Evolutionary conservation across 78 protist species (phyloP).

Genomic region (Guillardia theta): DNA sequence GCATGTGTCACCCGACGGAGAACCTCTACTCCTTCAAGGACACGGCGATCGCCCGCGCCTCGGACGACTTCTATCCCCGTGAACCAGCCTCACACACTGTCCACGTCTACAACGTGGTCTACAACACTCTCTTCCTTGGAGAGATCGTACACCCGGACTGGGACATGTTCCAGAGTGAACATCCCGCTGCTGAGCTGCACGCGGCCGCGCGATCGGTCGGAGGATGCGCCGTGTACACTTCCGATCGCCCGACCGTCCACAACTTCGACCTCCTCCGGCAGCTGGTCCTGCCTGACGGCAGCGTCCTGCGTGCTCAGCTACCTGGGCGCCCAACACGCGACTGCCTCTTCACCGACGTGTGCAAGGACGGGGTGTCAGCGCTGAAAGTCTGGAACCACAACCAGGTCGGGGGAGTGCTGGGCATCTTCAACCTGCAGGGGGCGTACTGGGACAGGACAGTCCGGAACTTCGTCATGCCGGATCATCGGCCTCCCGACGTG

Average conservation of each 20-base stretch:
- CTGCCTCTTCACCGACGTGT: conserved; percentile 27
- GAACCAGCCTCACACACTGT: conserved; percentile 23
- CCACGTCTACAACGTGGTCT: conserved; percentile 38
- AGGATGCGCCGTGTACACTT: conserved; percentile 38
- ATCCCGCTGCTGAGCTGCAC: conserved; percentile 6
- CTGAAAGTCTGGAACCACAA: conserved; percentile 40
- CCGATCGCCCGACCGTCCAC: conserved; percentile 12
- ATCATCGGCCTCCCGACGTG: not conserved
- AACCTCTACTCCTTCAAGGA: not conserved
- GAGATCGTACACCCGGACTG: not conserved
- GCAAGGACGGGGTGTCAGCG: conserved; percentile 11
- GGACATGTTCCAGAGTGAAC: conserved; percentile 2
- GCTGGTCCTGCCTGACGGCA: conserved; percentile 39
- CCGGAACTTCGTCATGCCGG: not conserved
- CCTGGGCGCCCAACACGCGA: conserved; percentile 23
- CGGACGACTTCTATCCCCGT: conserved; percentile 45
- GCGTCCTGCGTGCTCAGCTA: conserved; percentile 11
- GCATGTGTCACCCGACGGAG: conserved; percentile 46
- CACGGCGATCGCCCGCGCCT: not conserved
- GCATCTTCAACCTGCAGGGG: conserved; percentile 52
- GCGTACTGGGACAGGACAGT: not conserved
- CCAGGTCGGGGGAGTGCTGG: conserved; percentile 19
- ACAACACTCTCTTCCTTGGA: conserved; percentile 47
- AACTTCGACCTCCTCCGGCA: conserved; percentile 20
- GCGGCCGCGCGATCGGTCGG: conserved; percentile 39